phyloP scores from a whole-genome alignment of 2,329 filamentous ascomycete genomes.

The Cordyceps pruinosa region DNA sequence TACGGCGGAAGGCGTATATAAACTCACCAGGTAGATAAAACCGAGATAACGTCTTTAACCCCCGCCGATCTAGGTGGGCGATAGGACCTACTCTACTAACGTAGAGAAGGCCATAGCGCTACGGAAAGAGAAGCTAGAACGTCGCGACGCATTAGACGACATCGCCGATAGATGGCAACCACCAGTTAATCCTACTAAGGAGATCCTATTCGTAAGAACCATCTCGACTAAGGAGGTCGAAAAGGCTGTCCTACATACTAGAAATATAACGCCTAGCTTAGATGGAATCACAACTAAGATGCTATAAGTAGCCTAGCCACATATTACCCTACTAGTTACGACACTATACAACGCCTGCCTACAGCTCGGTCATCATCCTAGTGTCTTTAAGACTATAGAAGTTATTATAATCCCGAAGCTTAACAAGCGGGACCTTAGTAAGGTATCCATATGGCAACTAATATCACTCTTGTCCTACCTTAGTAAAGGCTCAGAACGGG shows the following conservation, averaged over 20 bases:
- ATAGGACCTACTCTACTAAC: conserved; percentile 2
- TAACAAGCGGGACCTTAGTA: conserved; percentile 16
- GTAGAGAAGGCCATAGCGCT: conserved; percentile 4
- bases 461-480: conserved; percentile 23
- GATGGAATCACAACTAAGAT: conserved; percentile 6
- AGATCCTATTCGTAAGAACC: neutral
- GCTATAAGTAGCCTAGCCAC: conserved; percentile 1
- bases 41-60: neutral
- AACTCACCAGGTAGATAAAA: conserved; percentile 5
- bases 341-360: conserved; percentile 9
- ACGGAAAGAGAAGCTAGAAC: conserved; percentile 5
- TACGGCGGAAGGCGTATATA: neutral
- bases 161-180: neutral
- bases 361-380: conserved; percentile 16
- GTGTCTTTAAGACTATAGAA: conserved; percentile 17
- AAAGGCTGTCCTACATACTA: neutral
- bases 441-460: conserved; percentile 17
- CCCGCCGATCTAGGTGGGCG: conserved; percentile 1
- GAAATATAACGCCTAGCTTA: conserved; percentile 1
- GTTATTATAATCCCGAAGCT: conserved; percentile 21
- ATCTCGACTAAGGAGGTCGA: conserved; percentile 1
- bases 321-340: conserved; percentile 1
- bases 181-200: neutral
- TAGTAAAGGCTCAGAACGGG: conserved; percentile 22
- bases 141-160: neutral